phyloP scores from a whole-genome alignment of 2,329 filamentous ascomycete genomes.

The Chrysoporthe puriensis region DNA sequence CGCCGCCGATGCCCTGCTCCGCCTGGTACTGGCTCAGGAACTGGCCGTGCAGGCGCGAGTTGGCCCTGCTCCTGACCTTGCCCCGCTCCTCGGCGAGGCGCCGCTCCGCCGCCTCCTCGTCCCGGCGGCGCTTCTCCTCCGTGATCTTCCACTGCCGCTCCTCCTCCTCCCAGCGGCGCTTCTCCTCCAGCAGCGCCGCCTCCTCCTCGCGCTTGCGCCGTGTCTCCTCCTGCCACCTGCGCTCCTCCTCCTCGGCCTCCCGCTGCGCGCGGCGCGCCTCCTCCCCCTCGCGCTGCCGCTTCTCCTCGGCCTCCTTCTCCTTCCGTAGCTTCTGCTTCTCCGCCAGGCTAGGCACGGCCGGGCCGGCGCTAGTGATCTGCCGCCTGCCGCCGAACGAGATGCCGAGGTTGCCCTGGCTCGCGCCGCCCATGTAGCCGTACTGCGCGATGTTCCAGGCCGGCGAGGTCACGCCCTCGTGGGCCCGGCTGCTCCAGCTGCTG shows the following conservation, averaged over 20 bases:
- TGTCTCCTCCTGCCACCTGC: conserved; percentile 68
- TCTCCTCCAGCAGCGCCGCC: conserved; percentile 66
- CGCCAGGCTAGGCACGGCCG: conserved; percentile 76
- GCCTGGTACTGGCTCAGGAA: conserved; percentile 86
- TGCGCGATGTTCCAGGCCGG: conserved; percentile 99
- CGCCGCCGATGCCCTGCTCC: conserved; percentile 57
- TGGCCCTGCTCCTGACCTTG: conserved; percentile 56
- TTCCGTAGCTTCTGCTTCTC: conserved; percentile 77
- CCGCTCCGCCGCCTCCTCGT: conserved; percentile 75
- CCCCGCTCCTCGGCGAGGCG: conserved; percentile 68
- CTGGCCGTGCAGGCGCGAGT: conserved; percentile 76
- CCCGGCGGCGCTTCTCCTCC: conserved; percentile 65
- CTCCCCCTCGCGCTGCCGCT: conserved; percentile 62
- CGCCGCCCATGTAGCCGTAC: conserved; percentile 97
- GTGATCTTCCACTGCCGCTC: conserved; percentile 77
- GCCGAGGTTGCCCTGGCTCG: conserved; percentile 92
- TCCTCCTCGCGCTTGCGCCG: conserved; percentile 63
- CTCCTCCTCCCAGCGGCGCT: conserved; percentile 76
- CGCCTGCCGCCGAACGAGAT: conserved; percentile 89
- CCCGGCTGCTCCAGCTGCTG: conserved; percentile 88
- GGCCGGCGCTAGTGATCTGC: conserved; percentile 86
- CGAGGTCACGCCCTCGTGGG: conserved; percentile 77
- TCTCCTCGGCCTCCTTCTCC: conserved; percentile 61
- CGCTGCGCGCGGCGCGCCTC: conserved; percentile 50
- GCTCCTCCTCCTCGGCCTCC: conserved; percentile 69